Base-by-base conservation (phyloP, 2,329 filamentous ascomycete species). In the Diplodia corticola region DNA sequence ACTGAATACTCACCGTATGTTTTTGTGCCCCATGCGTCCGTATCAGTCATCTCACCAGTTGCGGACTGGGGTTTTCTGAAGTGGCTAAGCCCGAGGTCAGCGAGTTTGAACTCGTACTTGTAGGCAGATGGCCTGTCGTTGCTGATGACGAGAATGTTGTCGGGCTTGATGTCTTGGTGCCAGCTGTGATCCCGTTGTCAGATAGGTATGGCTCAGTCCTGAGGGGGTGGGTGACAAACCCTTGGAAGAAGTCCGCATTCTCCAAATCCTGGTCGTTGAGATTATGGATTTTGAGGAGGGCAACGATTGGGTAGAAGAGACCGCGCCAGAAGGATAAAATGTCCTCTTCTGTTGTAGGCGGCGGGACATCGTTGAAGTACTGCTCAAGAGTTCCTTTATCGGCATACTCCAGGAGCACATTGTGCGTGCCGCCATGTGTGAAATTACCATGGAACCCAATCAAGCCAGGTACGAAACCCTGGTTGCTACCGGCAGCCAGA, bases 111-210 rank as follows among this genome's bases (percentile, higher is more conserved):
- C 0, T 71, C 66, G 3, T 69, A 66, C 15, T 68, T 67, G 12
- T 65, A 70, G 17, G 9, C 9, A 3, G 63, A 64, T 5, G 28
- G 2, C 5, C 12, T 12, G 4, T 24, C 35, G 3, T 64, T 69
- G 3, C 68, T 40, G 0, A 76, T 70, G 0, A 71, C 72, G 67
- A 82, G 77, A 44, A 82, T 79, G 53, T 82, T 82, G 35, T 77
- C 73, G 24, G 78, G 73, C 68, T 82, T 82, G 64, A 83, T 71
- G 72, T 83, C 80, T 7, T 76, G 74, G 63, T 82, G 79, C 70
- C 78, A 77, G 0, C 78, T 81, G 49, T 13, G 1, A 35, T 2
- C 1, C 5, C 12, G 7, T 2, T 3, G 33, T 44, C 20, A 57
- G 53, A 5, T 9, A 40, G 7, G 20, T 1, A 40, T 35, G 13